Evolutionary conservation across 148 eudicot species (phyloP), one percentile per base, ranked within the genome.

Genomic region (Bassia scoparia): DNA sequence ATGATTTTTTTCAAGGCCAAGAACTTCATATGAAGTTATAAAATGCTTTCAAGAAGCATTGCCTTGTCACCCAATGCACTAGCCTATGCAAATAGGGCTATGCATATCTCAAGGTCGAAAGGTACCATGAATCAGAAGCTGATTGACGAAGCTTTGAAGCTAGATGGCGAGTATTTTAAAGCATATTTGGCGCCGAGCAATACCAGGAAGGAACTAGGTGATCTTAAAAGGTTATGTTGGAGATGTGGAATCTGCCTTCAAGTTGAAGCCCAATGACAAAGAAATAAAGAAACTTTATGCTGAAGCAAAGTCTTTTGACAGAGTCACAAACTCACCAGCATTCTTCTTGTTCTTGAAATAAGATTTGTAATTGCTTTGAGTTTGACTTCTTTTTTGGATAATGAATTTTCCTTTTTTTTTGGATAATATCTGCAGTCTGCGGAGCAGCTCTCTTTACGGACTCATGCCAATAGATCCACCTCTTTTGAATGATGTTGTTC

Each of bases 101-200:
- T 90, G 98, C 93, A 41, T 90, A 89, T 82, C 83, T 90, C 31
- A 93, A 90, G 80, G 70, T 90, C 58, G 85, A 69, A 74, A 90
- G 90, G 77, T 88, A 81, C 71, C 80, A 69, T 77, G 98, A 93
- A 74, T 97, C 97, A 27, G 98, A 90, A 81, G 84, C 79, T 76
- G 98, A 93, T 79, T 93, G 97, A 83, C 97, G 97, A 90, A 81
- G 92, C 98, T 54, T 82, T 93, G 70, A 85, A 85, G 78, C 76
- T 93, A 75, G 95, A 93, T 83, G 92, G 87, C 71, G 87, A 92
- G 21, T 90, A 90, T 82, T 80, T 89, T 55, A 93, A 93, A 80
- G 97, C 91, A 35, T 93, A 87, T n/a, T 78, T 84, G 89, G 54
- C 92, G 98, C 8, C 87, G 98, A 53, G 89, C 95, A 67, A 88